Conservation (phyloP, 805 yeast species). For the Brettanomyces bruxellensis region DNA sequence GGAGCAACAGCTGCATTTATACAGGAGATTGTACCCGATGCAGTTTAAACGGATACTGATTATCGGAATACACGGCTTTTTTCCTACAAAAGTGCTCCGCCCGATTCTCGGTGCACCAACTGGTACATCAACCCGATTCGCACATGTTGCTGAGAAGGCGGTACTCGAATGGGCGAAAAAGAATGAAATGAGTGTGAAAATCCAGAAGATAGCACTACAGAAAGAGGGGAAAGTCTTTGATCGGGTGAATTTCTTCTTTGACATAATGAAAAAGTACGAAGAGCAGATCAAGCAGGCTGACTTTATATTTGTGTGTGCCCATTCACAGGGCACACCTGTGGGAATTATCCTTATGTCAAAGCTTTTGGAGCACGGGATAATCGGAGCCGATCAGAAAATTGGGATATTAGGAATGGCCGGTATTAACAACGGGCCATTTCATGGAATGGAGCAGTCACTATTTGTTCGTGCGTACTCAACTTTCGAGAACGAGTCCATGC, state of each 20-base stretch:
- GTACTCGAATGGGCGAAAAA: constrained; percentile 58
- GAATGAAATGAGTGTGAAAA: constrained; percentile 34
- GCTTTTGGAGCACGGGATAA: constrained; percentile 52
- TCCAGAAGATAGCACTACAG: constrained; percentile 90
- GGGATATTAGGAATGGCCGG: constrained; percentile 94
- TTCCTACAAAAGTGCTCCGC: constrained; percentile 79
- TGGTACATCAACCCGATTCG: constrained; percentile 87
- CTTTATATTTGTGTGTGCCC: constrained; percentile 84
- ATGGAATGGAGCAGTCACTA: constrained; percentile 77
- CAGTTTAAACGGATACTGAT: constrained; percentile 54
- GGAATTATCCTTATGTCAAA: constrained; percentile 69
- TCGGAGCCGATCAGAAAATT: constrained; percentile 37
- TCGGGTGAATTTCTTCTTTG: constrained; percentile 73
- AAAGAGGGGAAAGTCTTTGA: constrained; percentile 88
- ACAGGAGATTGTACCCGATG: constrained; percentile 14
- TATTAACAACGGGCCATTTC: constrained; percentile 86
- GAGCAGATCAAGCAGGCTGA: constrained; percentile 48
- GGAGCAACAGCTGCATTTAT: constrained; percentile 10
- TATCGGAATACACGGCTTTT: constrained; percentile 93
- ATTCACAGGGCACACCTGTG: constrained; percentile 95
- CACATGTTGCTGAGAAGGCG: constrained; percentile 80
- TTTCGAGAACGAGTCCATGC: constrained; percentile 78
- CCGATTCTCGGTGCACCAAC: constrained; percentile 92
- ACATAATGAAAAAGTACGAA: constrained; percentile 59
- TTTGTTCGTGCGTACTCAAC: constrained; percentile 84